Percentiles rank a stretch among this genome's conserved stretches.
These are phyloP conservation scores for Sporothrix variecibatus DNA, from an alignment of 2,329 filamentous ascomycete genomes.

Conservation along the genomic window DNA sequence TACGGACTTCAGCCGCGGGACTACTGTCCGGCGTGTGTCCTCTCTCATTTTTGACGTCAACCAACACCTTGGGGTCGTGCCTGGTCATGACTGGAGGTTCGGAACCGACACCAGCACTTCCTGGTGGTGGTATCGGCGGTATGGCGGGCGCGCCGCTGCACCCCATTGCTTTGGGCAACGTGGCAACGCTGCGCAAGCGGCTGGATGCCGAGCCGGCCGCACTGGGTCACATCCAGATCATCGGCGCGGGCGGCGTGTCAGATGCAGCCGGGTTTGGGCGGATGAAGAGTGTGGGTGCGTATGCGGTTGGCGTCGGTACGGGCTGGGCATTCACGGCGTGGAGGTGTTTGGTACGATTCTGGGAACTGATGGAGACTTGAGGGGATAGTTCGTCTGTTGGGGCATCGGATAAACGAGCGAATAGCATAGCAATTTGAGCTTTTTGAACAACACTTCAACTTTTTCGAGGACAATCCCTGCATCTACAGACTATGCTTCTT, in stretches of 20 bases:
- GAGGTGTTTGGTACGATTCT: constrained; percentile 63
- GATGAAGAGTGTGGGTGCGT: constrained; percentile 68
- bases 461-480: neutral
- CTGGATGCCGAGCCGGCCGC: constrained; percentile 51
- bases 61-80: constrained; percentile 71
- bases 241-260: constrained; percentile 72
- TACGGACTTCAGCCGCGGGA: constrained; percentile 41
- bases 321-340: constrained; percentile 65
- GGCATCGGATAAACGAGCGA: neutral
- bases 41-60: constrained; percentile 70
- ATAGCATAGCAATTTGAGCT: neutral
- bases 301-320: constrained; percentile 68
- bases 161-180: constrained; percentile 73
- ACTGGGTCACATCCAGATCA: constrained; percentile 60
- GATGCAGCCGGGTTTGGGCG: constrained; percentile 63
- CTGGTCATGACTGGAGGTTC: constrained; percentile 52
- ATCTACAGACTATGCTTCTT: neutral
- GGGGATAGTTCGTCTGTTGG: neutral
- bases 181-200: constrained; percentile 63
- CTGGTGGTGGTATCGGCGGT: constrained; percentile 64
- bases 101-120: constrained; percentile 50
- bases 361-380: neutral
- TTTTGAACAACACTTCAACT: neutral
- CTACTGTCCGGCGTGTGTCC: constrained; percentile 40
- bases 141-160: constrained; percentile 73